A percentile compares a stretch with the other conserved stretches of the same genome.
Evolutionary conservation across 306 rosid species (phyloP).

Genomic region (Cyamopsis tetragonoloba): DNA sequence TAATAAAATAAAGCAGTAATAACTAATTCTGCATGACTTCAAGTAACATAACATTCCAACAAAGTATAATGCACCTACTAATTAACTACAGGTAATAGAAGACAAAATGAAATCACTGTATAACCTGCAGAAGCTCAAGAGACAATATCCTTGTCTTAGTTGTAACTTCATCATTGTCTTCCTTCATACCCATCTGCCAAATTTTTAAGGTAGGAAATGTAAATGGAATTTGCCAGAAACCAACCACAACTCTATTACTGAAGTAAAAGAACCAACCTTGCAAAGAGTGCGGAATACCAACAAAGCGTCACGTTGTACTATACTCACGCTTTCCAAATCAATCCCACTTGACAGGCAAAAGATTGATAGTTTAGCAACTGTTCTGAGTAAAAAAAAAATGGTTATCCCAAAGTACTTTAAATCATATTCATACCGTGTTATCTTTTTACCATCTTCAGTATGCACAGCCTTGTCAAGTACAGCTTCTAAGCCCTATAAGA

Average conservation of each 20-base stretch:
- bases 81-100: slow-evolving; percentile 7
- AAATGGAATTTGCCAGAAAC: slow-evolving; percentile 19
- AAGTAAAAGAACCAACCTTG: slow-evolving; percentile 68
- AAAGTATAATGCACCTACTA: slow-evolving; percentile 7
- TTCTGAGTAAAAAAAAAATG: slow-evolving; percentile 10
- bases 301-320: slow-evolving; percentile 85
- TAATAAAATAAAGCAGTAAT: slow-evolving; percentile 2
- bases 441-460: slow-evolving; percentile 92
- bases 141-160: slow-evolving; percentile 90
- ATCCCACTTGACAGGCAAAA: slow-evolving; percentile 65
- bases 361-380: slow-evolving; percentile 28
- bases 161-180: slow-evolving; percentile 90
- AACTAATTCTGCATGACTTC: slow-evolving; percentile 13
- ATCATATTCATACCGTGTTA: slow-evolving; percentile 61
- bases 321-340: slow-evolving; percentile 93
- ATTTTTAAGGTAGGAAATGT: slow-evolving; percentile 26
- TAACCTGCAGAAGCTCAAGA: slow-evolving; percentile 99
- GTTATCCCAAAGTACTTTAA: slow-evolving; percentile 19
- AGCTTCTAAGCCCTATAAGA: slow-evolving; percentile 90
- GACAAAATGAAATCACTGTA: slow-evolving; percentile 31
- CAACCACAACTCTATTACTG: slow-evolving; percentile 20
- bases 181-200: slow-evolving; percentile 98
- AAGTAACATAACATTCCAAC: slow-evolving; percentile 15
- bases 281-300: slow-evolving; percentile 96
- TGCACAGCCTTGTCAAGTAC: slow-evolving; percentile 98